Percentiles rank a stretch among this genome's conserved stretches.
phyloP scores from a whole-genome alignment of 139 green algal species.

The Zygnema cylindricum region DNA sequence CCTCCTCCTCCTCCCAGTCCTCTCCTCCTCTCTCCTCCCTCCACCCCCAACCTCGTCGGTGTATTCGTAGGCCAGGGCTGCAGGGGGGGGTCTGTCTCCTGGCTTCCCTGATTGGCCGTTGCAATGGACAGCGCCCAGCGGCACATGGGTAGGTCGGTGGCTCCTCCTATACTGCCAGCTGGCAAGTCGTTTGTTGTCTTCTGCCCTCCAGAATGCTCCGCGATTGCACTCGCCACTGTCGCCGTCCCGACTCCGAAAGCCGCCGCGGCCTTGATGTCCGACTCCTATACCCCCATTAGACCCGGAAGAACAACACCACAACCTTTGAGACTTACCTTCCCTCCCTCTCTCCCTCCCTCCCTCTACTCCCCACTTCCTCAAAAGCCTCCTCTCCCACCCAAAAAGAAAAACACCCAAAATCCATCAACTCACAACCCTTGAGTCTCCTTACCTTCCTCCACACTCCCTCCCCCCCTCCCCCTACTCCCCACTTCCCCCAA shows the following conservation, averaged over 20 bases:
- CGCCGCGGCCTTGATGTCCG: constrained; percentile 7
- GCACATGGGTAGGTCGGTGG: neutral
- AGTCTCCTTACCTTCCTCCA: too few species aligned
- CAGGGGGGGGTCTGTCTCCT: neutral
- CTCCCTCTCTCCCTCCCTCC: too few species aligned
- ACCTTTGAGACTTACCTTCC: too few species aligned
- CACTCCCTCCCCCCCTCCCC: too few species aligned
- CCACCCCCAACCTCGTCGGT: neutral
- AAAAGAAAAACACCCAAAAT: too few species aligned
- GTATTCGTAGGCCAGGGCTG: neutral
- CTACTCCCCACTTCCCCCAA: too few species aligned
- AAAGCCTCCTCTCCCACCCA: too few species aligned
- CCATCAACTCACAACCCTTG: too few species aligned
- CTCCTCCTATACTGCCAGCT: neutral
- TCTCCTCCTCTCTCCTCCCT: neutral
- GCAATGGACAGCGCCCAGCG: neutral
- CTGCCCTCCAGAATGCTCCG: neutral
- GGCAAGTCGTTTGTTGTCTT: neutral
- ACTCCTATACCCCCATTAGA: too few species aligned
- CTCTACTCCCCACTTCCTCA: too few species aligned
- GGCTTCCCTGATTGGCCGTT: neutral
- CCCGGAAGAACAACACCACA: too few species aligned
- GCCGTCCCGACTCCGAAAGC: neutral
- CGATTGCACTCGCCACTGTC: neutral
- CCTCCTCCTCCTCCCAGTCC: too few species aligned